Evolutionary conservation across 345 rosid genomes (phyloP), one percentile per base, ranked within the genome.

Genomic region (Gossypium bickii): DNA sequence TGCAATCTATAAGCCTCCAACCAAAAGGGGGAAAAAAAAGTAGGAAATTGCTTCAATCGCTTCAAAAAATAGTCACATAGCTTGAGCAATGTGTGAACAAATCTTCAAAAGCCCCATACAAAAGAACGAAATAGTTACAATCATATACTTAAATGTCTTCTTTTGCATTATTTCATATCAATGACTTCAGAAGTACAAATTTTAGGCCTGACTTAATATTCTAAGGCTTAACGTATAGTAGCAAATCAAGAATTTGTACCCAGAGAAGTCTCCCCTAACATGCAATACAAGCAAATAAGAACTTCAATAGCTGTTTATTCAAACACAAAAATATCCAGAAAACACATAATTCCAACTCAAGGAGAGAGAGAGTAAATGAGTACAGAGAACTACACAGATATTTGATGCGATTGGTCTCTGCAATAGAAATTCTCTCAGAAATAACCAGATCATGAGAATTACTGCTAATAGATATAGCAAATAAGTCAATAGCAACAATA

Each of bases 401-500:
- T 51, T 18, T 43, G 25, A 29, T 20, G 51, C 10, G 24, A 27
- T 4, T 4, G 4, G 7, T 51, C 73, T 27, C 12, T 27, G 25
- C 24, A 17, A 27, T 27, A 27, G 7, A 48, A 47, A 13, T 67
- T 48, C 22, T 17, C 45, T 17, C 24, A 27, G 60, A 27, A 69
- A 51, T 16, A 51, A 51, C 4, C 45, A 49, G 24, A 49, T 27
- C 18, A 69, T 27, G 24, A 27, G 20, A 51, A 51, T 10, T 51
- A 29, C 3, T 49, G 73, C 59, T 69, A 9, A 69, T 51, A 70
- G 41, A 65, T 44, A 61, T 47, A 16, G 72, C 62, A 51, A 41
- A 74, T 51, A 41, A 78, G 74, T 43, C 53, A 76, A 34, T 61
- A 47, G 75, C 72, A 64, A 60, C 69, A 48, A 18, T 43, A 22